phyloP scores from a whole-genome alignment of 192 early-diverging fungal genomes.

The Cladochytrium replicatum region DNA sequence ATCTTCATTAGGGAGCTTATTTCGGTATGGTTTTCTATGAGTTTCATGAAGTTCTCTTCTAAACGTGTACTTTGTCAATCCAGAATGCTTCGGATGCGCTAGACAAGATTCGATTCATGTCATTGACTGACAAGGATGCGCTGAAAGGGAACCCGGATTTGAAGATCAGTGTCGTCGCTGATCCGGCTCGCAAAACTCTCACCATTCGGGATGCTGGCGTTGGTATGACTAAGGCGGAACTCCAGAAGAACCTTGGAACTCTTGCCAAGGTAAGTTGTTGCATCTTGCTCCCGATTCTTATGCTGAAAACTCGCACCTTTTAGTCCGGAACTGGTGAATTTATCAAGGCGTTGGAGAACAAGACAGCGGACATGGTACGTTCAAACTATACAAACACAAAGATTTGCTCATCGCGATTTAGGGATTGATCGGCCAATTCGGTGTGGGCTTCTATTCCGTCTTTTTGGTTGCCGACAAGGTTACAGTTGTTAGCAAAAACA shows the following conservation, averaged over 20 bases:
- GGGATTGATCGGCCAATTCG: slow-evolving; percentile 95
- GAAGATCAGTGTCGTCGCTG: slow-evolving; percentile 70
- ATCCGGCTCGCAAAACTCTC: slow-evolving; percentile 63
- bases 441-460: slow-evolving; percentile 98
- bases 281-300: neutral
- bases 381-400: too few relatives aligned
- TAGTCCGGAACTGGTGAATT: slow-evolving; percentile 87
- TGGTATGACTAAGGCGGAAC: slow-evolving; percentile 86
- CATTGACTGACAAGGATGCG: slow-evolving; percentile 59
- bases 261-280: slow-evolving; percentile 74
- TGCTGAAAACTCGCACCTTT: neutral
- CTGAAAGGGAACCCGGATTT: slow-evolving; percentile 56
- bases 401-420: too few relatives aligned
- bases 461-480: slow-evolving; percentile 95
- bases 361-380: too few relatives aligned
- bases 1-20: slow-evolving; percentile 98
- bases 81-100: slow-evolving; percentile 89
- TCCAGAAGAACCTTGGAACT: slow-evolving; percentile 87
- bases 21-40: slow-evolving; percentile 53
- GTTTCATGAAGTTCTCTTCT: too few relatives aligned
- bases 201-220: slow-evolving; percentile 88
- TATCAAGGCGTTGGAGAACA: slow-evolving; percentile 67
- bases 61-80: too few relatives aligned
- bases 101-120: slow-evolving; percentile 80
- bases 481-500: slow-evolving; percentile 80